A percentile compares a stretch with the other conserved stretches of the same genome.
Evolutionary conservation across 352 stramenopile species (phyloP).

Genomic region (Blastocystis sp.): DNA sequence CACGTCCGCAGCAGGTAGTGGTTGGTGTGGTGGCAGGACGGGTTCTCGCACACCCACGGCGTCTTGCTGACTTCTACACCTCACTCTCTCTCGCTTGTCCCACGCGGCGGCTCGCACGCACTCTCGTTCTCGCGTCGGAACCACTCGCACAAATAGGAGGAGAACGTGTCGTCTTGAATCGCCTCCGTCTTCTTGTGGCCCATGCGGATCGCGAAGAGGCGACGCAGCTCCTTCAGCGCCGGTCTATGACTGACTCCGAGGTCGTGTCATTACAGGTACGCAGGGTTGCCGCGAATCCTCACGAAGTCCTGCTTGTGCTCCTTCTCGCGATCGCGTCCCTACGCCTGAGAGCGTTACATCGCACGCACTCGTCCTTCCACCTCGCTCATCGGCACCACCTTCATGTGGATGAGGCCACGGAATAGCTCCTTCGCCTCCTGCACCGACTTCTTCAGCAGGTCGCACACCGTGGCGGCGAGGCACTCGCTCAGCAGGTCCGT

Average conservation of each 20-base stretch:
- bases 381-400: neutral
- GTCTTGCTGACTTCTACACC: neutral
- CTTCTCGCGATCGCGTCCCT: constrained; percentile 29
- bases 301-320: constrained; percentile 10
- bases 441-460: neutral
- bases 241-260: neutral
- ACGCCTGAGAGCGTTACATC: neutral
- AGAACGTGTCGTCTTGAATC: neutral
- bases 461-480: neutral
- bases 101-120: neutral
- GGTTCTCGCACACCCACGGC: constrained; percentile 36
- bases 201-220: neutral
- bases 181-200: neutral
- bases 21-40: constrained; percentile 5
- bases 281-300: neutral
- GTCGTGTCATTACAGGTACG: neutral
- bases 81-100: neutral
- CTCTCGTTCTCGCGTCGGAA: no score
- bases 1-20: neutral
- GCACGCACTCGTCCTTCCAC: constrained; percentile 9
- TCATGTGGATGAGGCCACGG: neutral
- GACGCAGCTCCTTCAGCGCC: neutral
- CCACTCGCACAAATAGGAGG: neutral
- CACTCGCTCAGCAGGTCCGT: neutral
- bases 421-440: neutral